Percentiles rank a stretch among this genome's conserved stretches.
phyloP scores from a whole-genome alignment of 176 grass and related monocot species.

The Leersia perrieri region DNA sequence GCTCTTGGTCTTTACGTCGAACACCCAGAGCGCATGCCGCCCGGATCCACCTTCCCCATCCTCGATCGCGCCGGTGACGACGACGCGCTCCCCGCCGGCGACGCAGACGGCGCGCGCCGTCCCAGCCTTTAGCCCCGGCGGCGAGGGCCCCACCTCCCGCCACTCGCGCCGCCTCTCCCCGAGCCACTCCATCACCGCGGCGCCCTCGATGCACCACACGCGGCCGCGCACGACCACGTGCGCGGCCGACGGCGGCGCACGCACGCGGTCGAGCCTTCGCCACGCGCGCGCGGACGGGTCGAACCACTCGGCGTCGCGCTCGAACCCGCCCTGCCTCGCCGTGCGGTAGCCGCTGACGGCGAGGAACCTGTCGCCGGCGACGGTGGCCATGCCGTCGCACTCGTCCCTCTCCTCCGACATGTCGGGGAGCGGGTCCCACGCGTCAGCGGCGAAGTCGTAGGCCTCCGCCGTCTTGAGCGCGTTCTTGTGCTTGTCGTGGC shows the following conservation, averaged over 20 bases:
- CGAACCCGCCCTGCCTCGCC: constrained; percentile 78
- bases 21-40: constrained; percentile 49
- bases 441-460: constrained; percentile 53
- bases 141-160: constrained; percentile 50
- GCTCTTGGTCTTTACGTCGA: constrained; percentile 40
- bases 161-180: constrained; percentile 29
- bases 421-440: constrained; percentile 75
- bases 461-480: constrained; percentile 79
- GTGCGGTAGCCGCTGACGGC: constrained; percentile 82
- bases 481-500: constrained; percentile 90
- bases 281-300: constrained; percentile 50
- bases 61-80: constrained; percentile 49
- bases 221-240: constrained; percentile 40
- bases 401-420: constrained; percentile 85
- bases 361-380: constrained; percentile 53
- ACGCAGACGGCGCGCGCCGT: constrained; percentile 47
- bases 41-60: constrained; percentile 20
- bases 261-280: constrained; percentile 40
- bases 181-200: constrained; percentile 45
- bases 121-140: constrained; percentile 49
- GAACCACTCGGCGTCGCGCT: constrained; percentile 70
- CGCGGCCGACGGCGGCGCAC: constrained; percentile 39
- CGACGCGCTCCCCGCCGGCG: constrained; percentile 38
- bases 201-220: constrained; percentile 58
- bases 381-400: constrained; percentile 62